Base-by-base conservation (phyloP, 306 rosid genomes). In the Ammopiptanthus mongolicus region DNA sequence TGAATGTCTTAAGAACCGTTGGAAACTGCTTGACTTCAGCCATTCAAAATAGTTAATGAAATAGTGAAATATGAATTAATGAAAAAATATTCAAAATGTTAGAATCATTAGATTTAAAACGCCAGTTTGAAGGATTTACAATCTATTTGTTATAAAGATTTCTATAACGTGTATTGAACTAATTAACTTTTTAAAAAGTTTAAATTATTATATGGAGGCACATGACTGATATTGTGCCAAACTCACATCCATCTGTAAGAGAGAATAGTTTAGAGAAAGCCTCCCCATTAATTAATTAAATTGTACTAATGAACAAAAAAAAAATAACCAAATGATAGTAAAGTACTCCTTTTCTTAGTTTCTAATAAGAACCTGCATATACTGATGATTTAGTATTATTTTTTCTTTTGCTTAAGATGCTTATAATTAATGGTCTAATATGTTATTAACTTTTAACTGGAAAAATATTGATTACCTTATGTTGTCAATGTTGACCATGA, bases 401-500 rank as follows among this genome's bases (percentile, higher is more conserved):
- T 33, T 36, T 23, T 23, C 1, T 13, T 42, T 23, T 42, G 37
- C 48, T 12, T 65, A 44, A 63, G 69, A 65, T 22, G 34, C 17
- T 67, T 47, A 47, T 44, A 34, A 3, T 0, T n/a, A n/a, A n/a
- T 22, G 34, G 36, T 3, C 36, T 56, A 23, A 9, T 4, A 21
- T 56, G 22, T 6, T 13, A 48, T 29, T 7, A 6, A 22, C 8
- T 58, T n/a, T 71, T 25, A 5, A 14, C 25, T 37, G 0, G 17
- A 42, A 21, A 53, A 6, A 9, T 36, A 46, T 15, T 53, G 46
- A 23, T 53, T 84, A 95, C 98, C 99, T 88, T 85, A 95, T 88
- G 86, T 95, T 95, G 65, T 95, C 99, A 31, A 81, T 75, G 86
- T 88, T 87, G 5, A 88, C 88, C 42, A 72, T 59, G 74, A 92